Evolutionary conservation across 768 basidiomycete species (phyloP).

Genomic region (Boletus rufocinnamomeus): DNA sequence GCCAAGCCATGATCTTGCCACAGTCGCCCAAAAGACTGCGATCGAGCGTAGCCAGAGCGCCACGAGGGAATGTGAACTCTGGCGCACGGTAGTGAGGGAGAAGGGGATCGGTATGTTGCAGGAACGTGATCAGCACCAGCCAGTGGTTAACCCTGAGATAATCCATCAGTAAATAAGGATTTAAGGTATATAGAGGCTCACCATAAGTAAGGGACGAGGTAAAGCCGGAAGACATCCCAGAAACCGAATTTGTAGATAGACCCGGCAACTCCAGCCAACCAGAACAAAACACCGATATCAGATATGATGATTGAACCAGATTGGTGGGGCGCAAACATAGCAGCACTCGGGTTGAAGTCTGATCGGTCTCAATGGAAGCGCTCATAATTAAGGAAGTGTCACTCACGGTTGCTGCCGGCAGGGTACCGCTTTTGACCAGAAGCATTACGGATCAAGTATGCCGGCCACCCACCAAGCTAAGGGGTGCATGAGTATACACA

Average conservation of each 20-base stretch:
- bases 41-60: slow-evolving; percentile 91
- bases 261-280: slow-evolving; percentile 59
- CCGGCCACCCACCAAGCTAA: slow-evolving; percentile 82
- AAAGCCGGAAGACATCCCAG: slow-evolving; percentile 71
- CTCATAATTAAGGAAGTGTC: background rate
- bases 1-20: slow-evolving; percentile 78
- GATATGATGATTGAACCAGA: slow-evolving; percentile 75
- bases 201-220: slow-evolving; percentile 90
- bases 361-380: background rate
- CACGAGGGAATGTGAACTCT: slow-evolving; percentile 92
- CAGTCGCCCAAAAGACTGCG: slow-evolving; percentile 77
- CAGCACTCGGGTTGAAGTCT: slow-evolving; percentile 78
- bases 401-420: slow-evolving; percentile 73
- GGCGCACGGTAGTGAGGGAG: slow-evolving; percentile 91
- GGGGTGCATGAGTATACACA: background rate
- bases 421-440: slow-evolving; percentile 87
- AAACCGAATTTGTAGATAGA: slow-evolving; percentile 67
- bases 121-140: slow-evolving; percentile 95
- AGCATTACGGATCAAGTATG: slow-evolving; percentile 80
- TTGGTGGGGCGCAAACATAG: slow-evolving; percentile 87
- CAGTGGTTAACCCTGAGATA: slow-evolving; percentile 79
- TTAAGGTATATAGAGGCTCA: slow-evolving; percentile 16
- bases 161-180: background rate
- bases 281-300: slow-evolving; percentile 77
- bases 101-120: slow-evolving; percentile 96